phyloP scores from a whole-genome alignment of 176 grass and related monocot genomes.

The Lolium perenne region DNA sequence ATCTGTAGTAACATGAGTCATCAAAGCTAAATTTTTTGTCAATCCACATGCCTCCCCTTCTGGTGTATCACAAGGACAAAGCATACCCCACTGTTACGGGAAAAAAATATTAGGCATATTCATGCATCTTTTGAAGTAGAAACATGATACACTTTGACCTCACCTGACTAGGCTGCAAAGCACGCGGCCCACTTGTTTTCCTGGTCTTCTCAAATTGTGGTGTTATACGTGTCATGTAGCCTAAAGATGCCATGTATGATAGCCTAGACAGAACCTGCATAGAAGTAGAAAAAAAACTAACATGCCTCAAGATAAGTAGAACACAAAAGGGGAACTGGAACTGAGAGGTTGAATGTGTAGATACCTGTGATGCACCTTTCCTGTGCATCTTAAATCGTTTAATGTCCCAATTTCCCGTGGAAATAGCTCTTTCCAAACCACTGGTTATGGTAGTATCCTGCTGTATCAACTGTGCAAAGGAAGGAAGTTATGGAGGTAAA shows the following conservation, averaged over 20 bases:
- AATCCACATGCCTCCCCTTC: conserved; percentile 98
- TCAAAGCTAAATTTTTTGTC: conserved; percentile 96
- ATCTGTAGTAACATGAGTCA: conserved; percentile 96
- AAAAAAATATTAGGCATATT: conserved; percentile 17
- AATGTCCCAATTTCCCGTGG: conserved; percentile 97
- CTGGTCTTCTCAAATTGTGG: conserved; percentile 97
- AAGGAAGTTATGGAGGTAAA: background rate
- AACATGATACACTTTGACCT: conserved; percentile 9
- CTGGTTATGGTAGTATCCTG: conserved; percentile 52
- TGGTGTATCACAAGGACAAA: conserved; percentile 98
- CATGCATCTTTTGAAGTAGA: conserved; percentile 10
- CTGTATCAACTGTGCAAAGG: conserved; percentile 45
- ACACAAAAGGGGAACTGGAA: background rate
- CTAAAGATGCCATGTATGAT: conserved; percentile 92
- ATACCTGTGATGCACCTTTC: conserved; percentile 97
- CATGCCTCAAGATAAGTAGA: background rate
- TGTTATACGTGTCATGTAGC: conserved; percentile 97
- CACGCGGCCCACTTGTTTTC: conserved; percentile 98
- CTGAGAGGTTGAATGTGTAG: conserved; percentile 15
- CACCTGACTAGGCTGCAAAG: conserved; percentile 99
- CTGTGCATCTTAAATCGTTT: conserved; percentile 95
- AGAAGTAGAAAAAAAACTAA: conserved; percentile 14
- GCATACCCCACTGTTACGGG: conserved; percentile 95
- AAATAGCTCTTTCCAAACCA: conserved; percentile 87
- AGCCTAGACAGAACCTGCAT: conserved; percentile 86